Evolutionary conservation across 352 stramenopile genomes (phyloP).

Genomic region (Phytopythium litorale): DNA sequence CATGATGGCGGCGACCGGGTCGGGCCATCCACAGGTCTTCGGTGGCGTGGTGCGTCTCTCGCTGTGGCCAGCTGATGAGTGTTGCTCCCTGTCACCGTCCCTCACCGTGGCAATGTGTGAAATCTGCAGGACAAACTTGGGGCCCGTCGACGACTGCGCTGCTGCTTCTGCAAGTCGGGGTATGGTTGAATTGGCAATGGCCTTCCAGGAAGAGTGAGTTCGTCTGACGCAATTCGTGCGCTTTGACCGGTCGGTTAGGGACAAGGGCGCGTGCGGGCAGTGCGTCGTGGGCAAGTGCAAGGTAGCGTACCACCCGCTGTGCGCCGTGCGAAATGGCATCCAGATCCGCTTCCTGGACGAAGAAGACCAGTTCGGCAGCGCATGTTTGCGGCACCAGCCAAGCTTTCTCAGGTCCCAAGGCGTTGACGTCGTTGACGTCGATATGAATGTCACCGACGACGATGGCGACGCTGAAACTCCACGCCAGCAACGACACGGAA

Average conservation of each 20-base stretch:
- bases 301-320: conserved; percentile 70
- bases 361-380: conserved; percentile 53
- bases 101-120: not conserved
- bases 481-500: not conserved
- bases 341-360: conserved; percentile 63
- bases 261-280: conserved; percentile 69
- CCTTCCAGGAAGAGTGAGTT: not conserved
- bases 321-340: conserved; percentile 54
- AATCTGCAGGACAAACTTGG: conserved; percentile 38
- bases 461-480: conserved; percentile 9
- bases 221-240: conserved; percentile 6
- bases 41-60: conserved; percentile 35
- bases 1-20: not conserved
- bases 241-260: conserved; percentile 23
- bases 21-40: conserved; percentile 33
- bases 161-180: conserved; percentile 71
- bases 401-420: conserved; percentile 28
- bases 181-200: conserved; percentile 6
- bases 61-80: not conserved
- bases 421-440: conserved; percentile 12
- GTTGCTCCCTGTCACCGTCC: not conserved
- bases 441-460: conserved; percentile 8
- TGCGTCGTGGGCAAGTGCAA: conserved; percentile 64
- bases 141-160: conserved; percentile 52
- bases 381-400: conserved; percentile 52